phyloP scores from a whole-genome alignment of 2,329 filamentous ascomycete species.

The Penicillium sp. region DNA sequence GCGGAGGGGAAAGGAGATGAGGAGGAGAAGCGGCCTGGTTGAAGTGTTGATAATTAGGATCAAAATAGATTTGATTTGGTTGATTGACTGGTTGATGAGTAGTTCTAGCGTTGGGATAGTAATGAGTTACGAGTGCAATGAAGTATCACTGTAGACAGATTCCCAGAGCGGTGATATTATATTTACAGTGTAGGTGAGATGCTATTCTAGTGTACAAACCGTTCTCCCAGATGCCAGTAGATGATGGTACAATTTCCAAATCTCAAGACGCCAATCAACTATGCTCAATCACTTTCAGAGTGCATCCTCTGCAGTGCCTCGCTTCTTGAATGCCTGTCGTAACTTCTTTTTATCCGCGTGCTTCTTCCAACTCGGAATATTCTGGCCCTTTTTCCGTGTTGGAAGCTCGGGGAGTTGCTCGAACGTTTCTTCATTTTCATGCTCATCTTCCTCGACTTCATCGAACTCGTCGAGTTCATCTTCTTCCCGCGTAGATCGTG shows the following conservation, averaged over 20 bases:
- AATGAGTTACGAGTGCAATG: too few relatives aligned
- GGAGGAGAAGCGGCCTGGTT: conserved; percentile 43
- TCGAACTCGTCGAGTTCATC: conserved; percentile 20
- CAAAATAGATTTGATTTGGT: too few relatives aligned
- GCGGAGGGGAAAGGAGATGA: conserved; percentile 48
- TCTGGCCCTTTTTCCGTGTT: conserved; percentile 31
- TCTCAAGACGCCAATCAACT: too few relatives aligned
- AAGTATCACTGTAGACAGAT: not conserved
- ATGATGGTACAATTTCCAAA: not conserved
- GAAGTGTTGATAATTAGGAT: conserved; percentile 4
- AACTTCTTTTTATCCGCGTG: conserved; percentile 41
- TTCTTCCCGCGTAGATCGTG: conserved; percentile 11
- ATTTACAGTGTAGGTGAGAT: conserved; percentile 13
- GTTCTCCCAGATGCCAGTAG: too few relatives aligned
- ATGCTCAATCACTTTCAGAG: not conserved
- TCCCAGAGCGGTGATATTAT: conserved; percentile 25
- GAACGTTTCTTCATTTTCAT: conserved; percentile 12
- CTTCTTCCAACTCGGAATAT: conserved; percentile 41
- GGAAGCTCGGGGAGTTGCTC: conserved; percentile 14
- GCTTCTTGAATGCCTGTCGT: conserved; percentile 39
- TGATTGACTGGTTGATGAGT: too few relatives aligned
- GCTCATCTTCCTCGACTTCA: conserved; percentile 25
- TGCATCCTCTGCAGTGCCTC: conserved; percentile 15
- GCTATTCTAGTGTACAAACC: conserved; percentile 3
- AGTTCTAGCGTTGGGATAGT: too few relatives aligned